Evolutionary conservation across 306 rosid species (phyloP).

Genomic region (Gleditsia sinensis): DNA sequence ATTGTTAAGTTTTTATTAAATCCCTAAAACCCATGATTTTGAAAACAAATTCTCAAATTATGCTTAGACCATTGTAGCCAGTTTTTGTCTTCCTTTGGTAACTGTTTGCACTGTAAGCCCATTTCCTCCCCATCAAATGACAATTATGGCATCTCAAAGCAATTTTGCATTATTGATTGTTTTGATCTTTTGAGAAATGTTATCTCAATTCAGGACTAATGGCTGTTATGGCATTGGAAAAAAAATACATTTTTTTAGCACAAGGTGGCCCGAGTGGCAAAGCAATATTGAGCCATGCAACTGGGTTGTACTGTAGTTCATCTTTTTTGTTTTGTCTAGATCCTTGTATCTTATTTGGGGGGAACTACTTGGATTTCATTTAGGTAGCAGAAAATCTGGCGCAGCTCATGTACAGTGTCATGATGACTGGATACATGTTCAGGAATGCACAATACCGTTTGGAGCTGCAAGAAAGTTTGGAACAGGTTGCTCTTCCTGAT

Average conservation of each 20-base stretch:
- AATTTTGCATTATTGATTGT: background rate
- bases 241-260: background rate
- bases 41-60: background rate
- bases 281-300: constrained; percentile 8
- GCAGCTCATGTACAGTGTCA: constrained; percentile 96
- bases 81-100: background rate
- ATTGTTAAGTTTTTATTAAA: background rate
- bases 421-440: constrained; percentile 99
- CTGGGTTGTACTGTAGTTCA: constrained; percentile 5
- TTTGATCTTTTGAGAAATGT: background rate
- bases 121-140: background rate
- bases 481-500: constrained; percentile 93
- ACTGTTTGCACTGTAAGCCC: background rate
- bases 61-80: constrained; percentile 1
- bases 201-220: background rate
- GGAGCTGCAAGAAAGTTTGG: constrained; percentile 92
- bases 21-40: background rate
- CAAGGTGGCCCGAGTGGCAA: constrained; percentile 17
- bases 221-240: constrained; percentile 11
- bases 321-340: constrained; percentile 22
- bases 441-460: constrained; percentile 90
- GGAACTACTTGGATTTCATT: constrained; percentile 36
- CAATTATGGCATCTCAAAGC: background rate
- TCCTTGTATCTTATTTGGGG: constrained; percentile 18
- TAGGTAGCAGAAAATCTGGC: constrained; percentile 99